A percentile compares a stretch with the other conserved stretches of the same genome.
Evolutionary conservation across 164 flowering plant species (phyloP).

Genomic region (Buxus sempervirens): DNA sequence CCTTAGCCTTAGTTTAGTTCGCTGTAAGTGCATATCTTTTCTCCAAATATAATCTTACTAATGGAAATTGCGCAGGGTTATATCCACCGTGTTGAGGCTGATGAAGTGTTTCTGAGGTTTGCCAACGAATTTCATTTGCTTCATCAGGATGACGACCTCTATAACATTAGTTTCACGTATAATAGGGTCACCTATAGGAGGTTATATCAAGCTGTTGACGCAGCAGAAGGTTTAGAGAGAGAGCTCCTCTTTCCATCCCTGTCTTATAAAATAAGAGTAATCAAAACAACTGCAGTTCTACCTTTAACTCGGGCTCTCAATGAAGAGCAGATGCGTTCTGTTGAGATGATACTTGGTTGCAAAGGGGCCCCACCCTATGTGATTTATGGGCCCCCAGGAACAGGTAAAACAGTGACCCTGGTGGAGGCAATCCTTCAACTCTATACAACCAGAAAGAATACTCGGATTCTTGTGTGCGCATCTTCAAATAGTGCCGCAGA

Average conservation of each 20-base stretch:
- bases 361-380: constrained; percentile 82
- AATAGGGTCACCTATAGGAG: constrained; percentile 69
- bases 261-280: constrained; percentile 29
- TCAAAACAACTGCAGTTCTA: constrained; percentile 30
- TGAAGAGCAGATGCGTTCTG: constrained; percentile 68
- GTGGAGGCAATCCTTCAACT: constrained; percentile 86
- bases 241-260: constrained; percentile 65
- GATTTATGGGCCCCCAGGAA: constrained; percentile 96
- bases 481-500: constrained; percentile 96
- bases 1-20: background rate
- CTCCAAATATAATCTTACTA: background rate
- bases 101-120: constrained; percentile 64
- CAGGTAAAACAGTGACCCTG: constrained; percentile 86
- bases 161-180: constrained; percentile 58
- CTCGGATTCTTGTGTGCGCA: constrained; percentile 79
- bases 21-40: background rate
- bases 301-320: constrained; percentile 57
- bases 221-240: constrained; percentile 38
- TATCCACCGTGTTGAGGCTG: constrained; percentile 84
- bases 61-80: constrained; percentile 46
- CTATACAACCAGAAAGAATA: constrained; percentile 28
- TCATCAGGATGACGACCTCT: constrained; percentile 39
- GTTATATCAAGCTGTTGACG: constrained; percentile 56
- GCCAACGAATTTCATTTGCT: constrained; percentile 40
- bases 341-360: constrained; percentile 79